These are phyloP conservation scores for Anthracocystis setariae DNA, from an alignment of 1,284 basidiomycete species.

Conservation along the genomic window DNA sequence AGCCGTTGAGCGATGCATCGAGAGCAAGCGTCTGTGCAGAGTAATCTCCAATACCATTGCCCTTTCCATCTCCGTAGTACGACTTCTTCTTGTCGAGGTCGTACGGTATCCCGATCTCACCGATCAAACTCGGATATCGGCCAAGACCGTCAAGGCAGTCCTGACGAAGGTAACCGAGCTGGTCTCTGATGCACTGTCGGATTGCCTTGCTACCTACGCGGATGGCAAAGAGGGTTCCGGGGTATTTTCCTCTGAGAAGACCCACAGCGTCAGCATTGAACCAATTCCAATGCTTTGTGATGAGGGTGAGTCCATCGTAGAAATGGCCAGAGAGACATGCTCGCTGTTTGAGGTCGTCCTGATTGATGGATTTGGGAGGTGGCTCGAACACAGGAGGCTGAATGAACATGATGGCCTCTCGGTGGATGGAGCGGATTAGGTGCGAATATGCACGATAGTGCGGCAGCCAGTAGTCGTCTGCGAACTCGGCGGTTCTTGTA, in stretches of 20 bases:
- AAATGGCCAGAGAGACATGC: constrained; percentile 87
- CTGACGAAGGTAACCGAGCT: constrained; percentile 81
- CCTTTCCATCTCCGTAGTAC: constrained; percentile 71
- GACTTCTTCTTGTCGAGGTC: constrained; percentile 86
- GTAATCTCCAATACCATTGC: constrained; percentile 73
- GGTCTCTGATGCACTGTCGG: constrained; percentile 82
- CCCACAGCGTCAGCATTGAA: constrained; percentile 81
- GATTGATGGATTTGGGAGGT: constrained; percentile 73
- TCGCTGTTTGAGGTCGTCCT: constrained; percentile 75
- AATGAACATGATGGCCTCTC: constrained; percentile 87
- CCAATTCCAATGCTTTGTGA: constrained; percentile 76
- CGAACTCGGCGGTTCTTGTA: constrained; percentile 73
- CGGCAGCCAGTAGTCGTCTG: constrained; percentile 83
- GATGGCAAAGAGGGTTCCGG: constrained; percentile 70
- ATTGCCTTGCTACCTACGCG: constrained; percentile 83
- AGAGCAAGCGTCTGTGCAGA: constrained; percentile 82
- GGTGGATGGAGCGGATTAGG: constrained; percentile 79
- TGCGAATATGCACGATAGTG: constrained; percentile 77
- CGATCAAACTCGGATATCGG: constrained; percentile 89
- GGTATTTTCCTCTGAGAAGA: constrained; percentile 85
- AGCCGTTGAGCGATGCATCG: constrained; percentile 89
- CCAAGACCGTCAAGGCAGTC: constrained; percentile 74
- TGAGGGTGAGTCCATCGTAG: constrained; percentile 84
- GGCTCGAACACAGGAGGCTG: constrained; percentile 90
- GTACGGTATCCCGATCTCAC: constrained; percentile 93